A percentile compares a stretch with the other conserved stretches of the same genome.
These are phyloP conservation scores for Helianthus annuus DNA, from an alignment of 129 eudicot species.

Conservation along the genomic window HanXRQr2.0-SUNRISE NC_035436.2:184976347-184976846, in stretches of 20 bases:
- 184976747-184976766: too few relatives aligned
- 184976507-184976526: background rate
- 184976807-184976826: too few relatives aligned
- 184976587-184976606: slow-evolving; percentile 3
- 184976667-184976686: too few relatives aligned
- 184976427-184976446: slow-evolving; percentile 40
- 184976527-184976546: slow-evolving; percentile 12
- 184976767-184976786: too few relatives aligned
- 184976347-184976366: too few relatives aligned
- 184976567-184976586: background rate
- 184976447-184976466: slow-evolving; percentile 34
- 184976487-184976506: slow-evolving; percentile 3
- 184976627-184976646: background rate
- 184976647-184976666: too few relatives aligned
- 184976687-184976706: too few relatives aligned
- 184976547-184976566: slow-evolving; percentile 2
- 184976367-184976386: slow-evolving; percentile 39
- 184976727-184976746: too few relatives aligned
- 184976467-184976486: background rate
- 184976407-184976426: slow-evolving; percentile 64
- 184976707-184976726: too few relatives aligned
- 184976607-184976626: background rate
- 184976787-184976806: too few relatives aligned
- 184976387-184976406: slow-evolving; percentile 94
- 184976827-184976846: too few relatives aligned